Base-by-base conservation (phyloP, 768 basidiomycete species). In the Mrakia blollopis region DNA sequence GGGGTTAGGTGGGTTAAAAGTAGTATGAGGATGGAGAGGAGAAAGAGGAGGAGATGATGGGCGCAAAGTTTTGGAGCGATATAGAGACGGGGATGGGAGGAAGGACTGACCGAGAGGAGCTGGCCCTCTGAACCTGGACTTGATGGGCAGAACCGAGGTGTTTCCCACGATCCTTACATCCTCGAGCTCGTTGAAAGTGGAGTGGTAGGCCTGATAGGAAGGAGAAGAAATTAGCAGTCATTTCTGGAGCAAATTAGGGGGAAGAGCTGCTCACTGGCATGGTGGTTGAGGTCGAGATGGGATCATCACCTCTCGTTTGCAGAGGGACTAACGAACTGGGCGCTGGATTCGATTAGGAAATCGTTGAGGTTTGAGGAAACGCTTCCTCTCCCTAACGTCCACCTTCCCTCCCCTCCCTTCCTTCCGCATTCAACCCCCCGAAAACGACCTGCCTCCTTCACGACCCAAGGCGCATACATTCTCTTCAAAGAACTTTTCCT, bases 41-140 rank as follows among this genome's bases (percentile, higher is more conserved):
- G 14, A 9, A 47, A 30, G 39, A 71, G 25, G 1, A 8, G 30
- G 2, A 71, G 39, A 23, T 8, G 16, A 21, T 7, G 39, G 21
- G 4, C 30, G 39, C 10, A n/a, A n/a, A 62, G 37, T 44, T 6
- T 21, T 35, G 70, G 13, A 37, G 35, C 11, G 11, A 13, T 21
- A 65, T 69, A 35, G 30, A 23, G 13, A 41, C 23, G 50, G n/a
- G 50, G 23, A 75, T 44, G 35, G n/a, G 44, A 47, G 32, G 35
- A 0, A 25, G n/a, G 18, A 82, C 85, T 78, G 39, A 86, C 85
- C 81, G 79, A 89, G 84, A 18, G 93, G 92, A 50, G 97, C 94
- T 80, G 96, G 94, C 32, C 97, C 97, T 76, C 97, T 90, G 82
- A 96, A 88, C 84, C 88, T 91, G 73, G 94, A 94, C 84, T 89